Base-by-base conservation (phyloP, 2,329 filamentous ascomycete species). In the Ophiostoma ips region DNA sequence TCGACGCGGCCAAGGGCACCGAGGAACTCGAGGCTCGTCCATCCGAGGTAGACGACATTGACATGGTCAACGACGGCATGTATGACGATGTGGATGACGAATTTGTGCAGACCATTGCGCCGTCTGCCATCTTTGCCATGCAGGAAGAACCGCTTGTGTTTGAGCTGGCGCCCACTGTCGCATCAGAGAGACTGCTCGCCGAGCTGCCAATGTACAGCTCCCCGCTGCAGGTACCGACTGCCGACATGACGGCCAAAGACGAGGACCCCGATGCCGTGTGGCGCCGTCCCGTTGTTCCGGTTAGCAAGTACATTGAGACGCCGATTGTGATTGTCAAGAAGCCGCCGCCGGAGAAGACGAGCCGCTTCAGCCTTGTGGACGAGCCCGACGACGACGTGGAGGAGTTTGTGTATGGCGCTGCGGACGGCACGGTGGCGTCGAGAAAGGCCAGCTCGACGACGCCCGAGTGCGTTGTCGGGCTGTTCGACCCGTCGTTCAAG, bases 401-500 rank as follows among this genome's bases (percentile, higher is more conserved):
- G 41, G 62, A 56, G 36, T 53, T 55, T 68, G 21, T 67, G 66
- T 50, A 65, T 60, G 12, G 58, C 55, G 15, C 56, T 7, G 7
- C 41, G 5, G 19, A 24, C 8, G 15, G 6, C 11, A 16, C 24
- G 10, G 18, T 13, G 13, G 18, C 31, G 10, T 21, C 43, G 11
- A 45, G 43, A 19, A 15, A 36, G 18, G 19, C 19, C 12, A 41
- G 10, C 18, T 24, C 24, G 13, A 35, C 45, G 10, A 24, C 49
- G 11, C 35, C 48, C 1, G 46, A 50, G 8, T 48, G 30, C 16
- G 21, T 18, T 9, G 87, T 95, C 52, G 89, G 90, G 1, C 70
- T 98, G 0, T 98, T 98, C 66, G 81, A 86, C 55, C 81, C 87
- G 0, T 86, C 94, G 53, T 90, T 94, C 68, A 94, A 90, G 64